Percentiles rank a stretch among this genome's conserved stretches.
phyloP scores from a whole-genome alignment of 192 early-diverging fungal species.

The Coemansia sp. region DNA sequence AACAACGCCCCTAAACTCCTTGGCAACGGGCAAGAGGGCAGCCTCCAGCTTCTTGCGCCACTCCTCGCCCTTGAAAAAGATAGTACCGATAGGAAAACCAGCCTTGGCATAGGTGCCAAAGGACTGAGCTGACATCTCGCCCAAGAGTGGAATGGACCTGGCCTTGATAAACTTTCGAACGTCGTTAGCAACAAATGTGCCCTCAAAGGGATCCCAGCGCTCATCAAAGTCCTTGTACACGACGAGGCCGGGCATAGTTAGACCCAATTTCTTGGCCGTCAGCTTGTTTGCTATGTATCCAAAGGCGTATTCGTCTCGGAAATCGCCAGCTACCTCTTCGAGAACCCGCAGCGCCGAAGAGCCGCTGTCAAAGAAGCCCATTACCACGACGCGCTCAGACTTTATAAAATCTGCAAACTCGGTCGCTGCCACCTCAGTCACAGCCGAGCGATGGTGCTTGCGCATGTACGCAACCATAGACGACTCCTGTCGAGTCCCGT shows the following conservation, averaged over 20 bases:
- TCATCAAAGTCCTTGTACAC: conserved; percentile 88
- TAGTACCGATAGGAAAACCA: conserved; percentile 82
- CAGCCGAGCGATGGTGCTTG: conserved; percentile 79
- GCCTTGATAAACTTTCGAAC: conserved; percentile 68
- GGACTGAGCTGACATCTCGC: conserved; percentile 85
- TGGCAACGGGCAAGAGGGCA: conserved; percentile 65
- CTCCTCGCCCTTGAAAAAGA: conserved; percentile 72
- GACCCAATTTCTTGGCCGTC: conserved; percentile 53
- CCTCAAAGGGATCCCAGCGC: conserved; percentile 62
- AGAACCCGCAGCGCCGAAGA: conserved; percentile 59
- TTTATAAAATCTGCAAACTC: conserved; percentile 66
- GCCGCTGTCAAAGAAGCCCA: conserved; percentile 70
- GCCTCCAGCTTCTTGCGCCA: conserved; percentile 56
- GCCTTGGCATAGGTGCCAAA: conserved; percentile 77
- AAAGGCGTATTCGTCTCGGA: conserved; percentile 86
- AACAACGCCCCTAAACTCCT: conserved; percentile 77
- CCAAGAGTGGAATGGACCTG: conserved; percentile 81
- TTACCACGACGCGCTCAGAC: conserved; percentile 78
- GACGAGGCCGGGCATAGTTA: conserved; percentile 65
- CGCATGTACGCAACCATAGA: conserved; percentile 88
- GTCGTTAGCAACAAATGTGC: conserved; percentile 52
- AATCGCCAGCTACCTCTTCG: conserved; percentile 63
- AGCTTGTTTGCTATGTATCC: conserved; percentile 66
- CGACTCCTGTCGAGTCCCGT: conserved; percentile 81
- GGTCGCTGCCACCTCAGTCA: conserved; percentile 63